Evolutionary conservation across 2,329 filamentous ascomycete species (phyloP).

Genomic region (Monilinia polystroma): DNA sequence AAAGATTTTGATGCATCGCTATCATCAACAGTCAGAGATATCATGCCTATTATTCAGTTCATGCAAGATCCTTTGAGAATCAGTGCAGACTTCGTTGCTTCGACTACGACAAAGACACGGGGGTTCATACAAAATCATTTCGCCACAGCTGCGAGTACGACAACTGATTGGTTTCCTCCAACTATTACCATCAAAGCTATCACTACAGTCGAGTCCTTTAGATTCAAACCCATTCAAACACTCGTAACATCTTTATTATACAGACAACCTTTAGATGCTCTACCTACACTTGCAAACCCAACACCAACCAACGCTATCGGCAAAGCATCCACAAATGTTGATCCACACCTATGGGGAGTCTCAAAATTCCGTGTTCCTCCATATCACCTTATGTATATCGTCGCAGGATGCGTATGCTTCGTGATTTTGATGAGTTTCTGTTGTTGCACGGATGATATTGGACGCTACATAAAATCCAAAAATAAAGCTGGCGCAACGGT

Average conservation of each 20-base stretch:
- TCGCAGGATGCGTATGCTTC: conserved; percentile 16
- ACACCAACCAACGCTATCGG: not conserved
- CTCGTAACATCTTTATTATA: conserved; percentile 7
- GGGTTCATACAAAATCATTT: not conserved
- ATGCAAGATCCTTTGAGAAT: not conserved
- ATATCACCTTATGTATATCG: conserved; percentile 18
- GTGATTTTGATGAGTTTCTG: conserved; percentile 18
- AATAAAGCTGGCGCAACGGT: conserved; percentile 6
- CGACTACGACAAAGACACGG: not conserved
- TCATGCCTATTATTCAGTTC: conserved; percentile 2
- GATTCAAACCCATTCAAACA: conserved; percentile 4
- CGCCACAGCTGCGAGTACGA: not conserved
- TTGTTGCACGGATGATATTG: conserved; percentile 16
- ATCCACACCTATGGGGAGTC: not conserved
- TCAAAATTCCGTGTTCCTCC: not conserved
- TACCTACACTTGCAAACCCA: not conserved
- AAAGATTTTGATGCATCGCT: not conserved
- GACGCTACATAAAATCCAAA: conserved; percentile 16
- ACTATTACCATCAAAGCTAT: not conserved
- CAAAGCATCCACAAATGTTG: conserved; percentile 7
- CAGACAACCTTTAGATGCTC: not conserved
- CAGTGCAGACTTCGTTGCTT: not conserved
- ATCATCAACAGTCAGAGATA: not conserved
- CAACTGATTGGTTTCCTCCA: not conserved
- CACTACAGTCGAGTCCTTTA: not conserved